These are phyloP conservation scores for Plantago lanceolata DNA, from an alignment of 305 asterid species.

Conservation along the genomic window DNA sequence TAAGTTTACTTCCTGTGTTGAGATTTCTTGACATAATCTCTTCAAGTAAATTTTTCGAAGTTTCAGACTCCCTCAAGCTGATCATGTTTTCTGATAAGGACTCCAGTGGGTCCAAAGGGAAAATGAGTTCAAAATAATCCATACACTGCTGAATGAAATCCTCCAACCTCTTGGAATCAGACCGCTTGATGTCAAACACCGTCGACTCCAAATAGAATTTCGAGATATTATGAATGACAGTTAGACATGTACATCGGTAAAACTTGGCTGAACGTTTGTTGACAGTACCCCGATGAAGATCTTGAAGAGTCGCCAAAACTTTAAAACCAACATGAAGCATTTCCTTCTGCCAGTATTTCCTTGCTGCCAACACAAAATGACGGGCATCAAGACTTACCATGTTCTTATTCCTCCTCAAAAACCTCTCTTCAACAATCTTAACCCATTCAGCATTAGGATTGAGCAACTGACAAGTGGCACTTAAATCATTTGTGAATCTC, in stretches of 20 bases:
- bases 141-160: slow-evolving; percentile 24
- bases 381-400: slow-evolving; percentile 30
- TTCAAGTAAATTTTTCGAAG: slow-evolving; percentile 36
- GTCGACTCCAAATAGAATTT: slow-evolving; percentile 30
- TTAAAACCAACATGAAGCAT: slow-evolving; percentile 38
- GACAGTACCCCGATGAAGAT: slow-evolving; percentile 22
- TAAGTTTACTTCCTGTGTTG: slow-evolving; percentile 16
- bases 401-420: slow-evolving; percentile 23
- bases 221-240: slow-evolving; percentile 33
- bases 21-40: slow-evolving; percentile 29
- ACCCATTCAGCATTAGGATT: slow-evolving; percentile 56
- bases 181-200: slow-evolving; percentile 17
- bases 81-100: slow-evolving; percentile 38
- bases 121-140: slow-evolving; percentile 35
- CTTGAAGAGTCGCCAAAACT: slow-evolving; percentile 42
- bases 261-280: slow-evolving; percentile 21
- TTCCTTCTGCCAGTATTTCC: slow-evolving; percentile 41
- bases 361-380: slow-evolving; percentile 41
- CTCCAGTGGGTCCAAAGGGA: slow-evolving; percentile 40
- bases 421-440: slow-evolving; percentile 25
- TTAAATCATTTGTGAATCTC: slow-evolving; percentile 27
- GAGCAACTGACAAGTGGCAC: slow-evolving; percentile 32
- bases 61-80: slow-evolving; percentile 37
- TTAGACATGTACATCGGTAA: slow-evolving; percentile 35
- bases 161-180: slow-evolving; percentile 22